Percentiles rank a stretch among this genome's conserved stretches.
phyloP scores from a whole-genome alignment of 2,329 filamentous ascomycete species.

The Ceratocystis lukuohia region DNA sequence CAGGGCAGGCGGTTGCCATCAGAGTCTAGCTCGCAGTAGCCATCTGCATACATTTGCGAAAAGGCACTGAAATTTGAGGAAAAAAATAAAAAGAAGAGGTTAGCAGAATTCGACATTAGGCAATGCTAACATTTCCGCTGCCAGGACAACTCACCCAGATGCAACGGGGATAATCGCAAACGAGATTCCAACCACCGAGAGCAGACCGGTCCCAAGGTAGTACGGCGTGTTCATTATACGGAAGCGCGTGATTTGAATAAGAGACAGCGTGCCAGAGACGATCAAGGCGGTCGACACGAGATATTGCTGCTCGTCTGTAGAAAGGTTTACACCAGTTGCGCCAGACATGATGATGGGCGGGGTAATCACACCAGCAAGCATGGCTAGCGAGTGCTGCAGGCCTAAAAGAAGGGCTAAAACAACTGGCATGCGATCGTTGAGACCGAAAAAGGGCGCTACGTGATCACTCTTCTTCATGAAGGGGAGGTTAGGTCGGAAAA shows the following conservation, averaged over 20 bases:
- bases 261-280: conserved; percentile 61
- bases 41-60: conserved; percentile 63
- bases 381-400: conserved; percentile 65
- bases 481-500: conserved; percentile 70
- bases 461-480: conserved; percentile 54
- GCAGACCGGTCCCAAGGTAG: conserved; percentile 63
- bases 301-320: conserved; percentile 51
- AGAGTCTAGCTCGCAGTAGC: conserved; percentile 46
- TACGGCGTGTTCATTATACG: conserved; percentile 58
- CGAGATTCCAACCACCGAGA: conserved; percentile 67
- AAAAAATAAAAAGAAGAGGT: neutral
- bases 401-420: conserved; percentile 60
- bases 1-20: conserved; percentile 58
- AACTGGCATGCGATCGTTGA: conserved; percentile 65
- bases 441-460: conserved; percentile 70
- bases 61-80: conserved; percentile 34
- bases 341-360: conserved; percentile 61
- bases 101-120: neutral
- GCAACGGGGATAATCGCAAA: conserved; percentile 66
- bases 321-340: conserved; percentile 49
- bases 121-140: neutral
- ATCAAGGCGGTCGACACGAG: conserved; percentile 68
- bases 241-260: conserved; percentile 65
- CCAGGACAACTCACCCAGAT: conserved; percentile 32
- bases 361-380: conserved; percentile 64